These are phyloP conservation scores for Balakata baccata DNA, from an alignment of 345 rosid species.

Conservation along the genomic window DNA sequence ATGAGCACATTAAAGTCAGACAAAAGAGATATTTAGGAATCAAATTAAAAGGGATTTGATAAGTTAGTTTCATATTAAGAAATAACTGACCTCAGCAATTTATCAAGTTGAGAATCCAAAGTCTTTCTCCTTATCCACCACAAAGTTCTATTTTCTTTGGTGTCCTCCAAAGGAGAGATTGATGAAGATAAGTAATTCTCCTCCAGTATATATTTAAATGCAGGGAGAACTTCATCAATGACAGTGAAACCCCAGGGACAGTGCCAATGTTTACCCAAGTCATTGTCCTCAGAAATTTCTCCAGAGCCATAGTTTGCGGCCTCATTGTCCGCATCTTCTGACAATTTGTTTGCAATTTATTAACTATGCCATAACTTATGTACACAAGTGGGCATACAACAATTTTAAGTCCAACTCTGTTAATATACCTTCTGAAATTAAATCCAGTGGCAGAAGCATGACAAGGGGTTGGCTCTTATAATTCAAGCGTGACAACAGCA, in stretches of 20 bases:
- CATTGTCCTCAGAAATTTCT: slow-evolving; percentile 31
- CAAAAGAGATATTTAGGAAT: not conserved
- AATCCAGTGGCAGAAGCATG: slow-evolving; percentile 65
- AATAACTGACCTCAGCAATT: slow-evolving; percentile 49
- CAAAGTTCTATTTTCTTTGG: slow-evolving; percentile 43
- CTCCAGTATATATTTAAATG: slow-evolving; percentile 70
- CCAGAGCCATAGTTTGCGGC: slow-evolving; percentile 29
- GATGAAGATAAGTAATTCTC: slow-evolving; percentile 63
- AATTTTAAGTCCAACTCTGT: slow-evolving; percentile 9
- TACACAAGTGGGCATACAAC: not conserved
- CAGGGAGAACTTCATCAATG: slow-evolving; percentile 73
- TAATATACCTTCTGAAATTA: slow-evolving; percentile 60
- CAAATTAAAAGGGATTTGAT: not conserved
- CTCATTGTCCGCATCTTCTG: slow-evolving; percentile 49
- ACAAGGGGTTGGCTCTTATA: slow-evolving; percentile 57
- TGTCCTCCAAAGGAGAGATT: slow-evolving; percentile 46
- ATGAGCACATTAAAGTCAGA: not conserved
- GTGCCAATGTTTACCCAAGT: slow-evolving; percentile 51
- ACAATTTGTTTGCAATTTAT: slow-evolving; percentile 4
- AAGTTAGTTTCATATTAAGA: not conserved
- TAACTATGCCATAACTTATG: not conserved
- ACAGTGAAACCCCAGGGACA: slow-evolving; percentile 82
- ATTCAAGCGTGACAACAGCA: slow-evolving; percentile 68
- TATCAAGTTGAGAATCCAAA: slow-evolving; percentile 67
- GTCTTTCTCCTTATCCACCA: slow-evolving; percentile 86